Conservation (phyloP, 2,329 filamentous ascomycete genomes). For the Seiridium unicorne region DNA sequence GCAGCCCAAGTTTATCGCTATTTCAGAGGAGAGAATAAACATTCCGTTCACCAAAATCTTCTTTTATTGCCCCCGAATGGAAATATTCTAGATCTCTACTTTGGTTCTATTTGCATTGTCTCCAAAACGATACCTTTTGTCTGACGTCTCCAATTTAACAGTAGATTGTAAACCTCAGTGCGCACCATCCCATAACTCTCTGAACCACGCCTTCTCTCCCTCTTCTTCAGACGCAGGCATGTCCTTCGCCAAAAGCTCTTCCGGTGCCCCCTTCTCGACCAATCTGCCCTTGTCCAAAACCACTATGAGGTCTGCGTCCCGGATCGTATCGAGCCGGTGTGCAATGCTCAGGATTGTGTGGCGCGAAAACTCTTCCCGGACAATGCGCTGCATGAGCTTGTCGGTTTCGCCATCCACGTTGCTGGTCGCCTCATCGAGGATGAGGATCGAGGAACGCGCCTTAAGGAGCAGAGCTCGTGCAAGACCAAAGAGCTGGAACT, state of each 20-base stretch:
- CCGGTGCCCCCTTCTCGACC: slow-evolving; percentile 3
- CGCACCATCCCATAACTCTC: too few species aligned
- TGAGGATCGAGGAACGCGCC: background rate
- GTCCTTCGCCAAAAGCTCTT: background rate
- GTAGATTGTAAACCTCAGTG: too few species aligned
- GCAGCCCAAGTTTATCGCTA: too few species aligned
- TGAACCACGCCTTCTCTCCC: too few species aligned
- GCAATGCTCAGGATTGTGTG: slow-evolving; percentile 4
- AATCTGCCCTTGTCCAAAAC: slow-evolving; percentile 4
- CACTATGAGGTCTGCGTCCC: background rate
- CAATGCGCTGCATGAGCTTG: slow-evolving; percentile 1
- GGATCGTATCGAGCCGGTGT: slow-evolving; percentile 7
- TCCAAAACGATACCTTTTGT: too few species aligned
- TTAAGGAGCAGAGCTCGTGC: slow-evolving; percentile 2
- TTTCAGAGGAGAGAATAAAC: too few species aligned
- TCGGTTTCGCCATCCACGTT: slow-evolving; percentile 7
- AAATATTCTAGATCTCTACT: too few species aligned
- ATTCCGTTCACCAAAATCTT: too few species aligned
- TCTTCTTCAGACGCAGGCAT: too few species aligned
- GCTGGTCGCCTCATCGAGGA: slow-evolving; percentile 7
- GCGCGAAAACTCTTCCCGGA: slow-evolving; percentile 4
- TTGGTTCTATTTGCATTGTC: too few species aligned
- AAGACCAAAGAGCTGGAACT: slow-evolving; percentile 7
- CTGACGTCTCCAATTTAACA: too few species aligned
- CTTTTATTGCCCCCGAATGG: too few species aligned